Evolutionary conservation across 2,329 filamentous ascomycete genomes (phyloP).

Genomic region (Capronia coronata): DNA sequence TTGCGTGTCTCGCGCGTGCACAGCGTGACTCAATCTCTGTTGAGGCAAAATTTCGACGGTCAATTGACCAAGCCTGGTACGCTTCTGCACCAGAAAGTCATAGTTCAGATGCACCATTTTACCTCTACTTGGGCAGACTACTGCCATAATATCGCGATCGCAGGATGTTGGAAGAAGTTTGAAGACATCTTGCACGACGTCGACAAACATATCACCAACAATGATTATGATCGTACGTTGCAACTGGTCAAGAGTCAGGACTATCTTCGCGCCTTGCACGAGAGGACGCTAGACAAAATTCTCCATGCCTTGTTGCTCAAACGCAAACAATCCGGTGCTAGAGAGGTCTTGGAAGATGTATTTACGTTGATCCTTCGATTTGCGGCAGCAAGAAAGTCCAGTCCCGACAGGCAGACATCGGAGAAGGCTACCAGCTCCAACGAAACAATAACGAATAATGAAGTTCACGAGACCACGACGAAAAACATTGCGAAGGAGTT

Average conservation of each 20-base stretch:
- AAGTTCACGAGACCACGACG: constrained; percentile 36
- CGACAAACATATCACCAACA: constrained; percentile 49
- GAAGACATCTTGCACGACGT: constrained; percentile 58
- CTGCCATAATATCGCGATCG: constrained; percentile 72
- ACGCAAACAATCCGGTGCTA: constrained; percentile 65
- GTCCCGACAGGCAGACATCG: constrained; percentile 3
- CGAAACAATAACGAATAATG: background rate
- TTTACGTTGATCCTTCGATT: constrained; percentile 68
- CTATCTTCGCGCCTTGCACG: constrained; percentile 62
- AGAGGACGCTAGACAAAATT: constrained; percentile 66
- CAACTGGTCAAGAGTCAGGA: constrained; percentile 56
- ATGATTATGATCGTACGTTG: constrained; percentile 42
- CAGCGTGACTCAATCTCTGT: constrained; percentile 51
- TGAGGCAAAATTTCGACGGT: constrained; percentile 26
- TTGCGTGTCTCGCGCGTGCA: constrained; percentile 72
- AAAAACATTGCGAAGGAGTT: constrained; percentile 53
- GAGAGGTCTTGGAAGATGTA: constrained; percentile 68
- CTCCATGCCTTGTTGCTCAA: constrained; percentile 66
- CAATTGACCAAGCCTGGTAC: constrained; percentile 15
- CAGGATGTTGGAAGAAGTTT: constrained; percentile 65
- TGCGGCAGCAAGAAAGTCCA: constrained; percentile 38
- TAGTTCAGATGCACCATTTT: constrained; percentile 73
- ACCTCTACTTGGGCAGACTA: constrained; percentile 66
- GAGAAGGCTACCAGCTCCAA: background rate
- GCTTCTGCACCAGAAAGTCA: constrained; percentile 52